phyloP scores from a whole-genome alignment of 225 moss, liverwort and hornwort species.

The Physcomitrellopsis africana region DNA sequence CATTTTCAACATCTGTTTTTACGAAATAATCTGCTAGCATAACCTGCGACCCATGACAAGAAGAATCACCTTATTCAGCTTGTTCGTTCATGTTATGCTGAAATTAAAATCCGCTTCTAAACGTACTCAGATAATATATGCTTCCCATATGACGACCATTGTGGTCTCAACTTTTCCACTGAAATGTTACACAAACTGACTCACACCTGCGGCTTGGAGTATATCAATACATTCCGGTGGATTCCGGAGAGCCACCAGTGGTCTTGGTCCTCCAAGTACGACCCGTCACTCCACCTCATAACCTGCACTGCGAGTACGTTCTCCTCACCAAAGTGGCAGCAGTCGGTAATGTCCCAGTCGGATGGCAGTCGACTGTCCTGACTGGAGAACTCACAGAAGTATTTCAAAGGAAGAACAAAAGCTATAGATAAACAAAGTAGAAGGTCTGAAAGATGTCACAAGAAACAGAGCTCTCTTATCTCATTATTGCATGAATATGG shows the following conservation, averaged over 20 bases:
- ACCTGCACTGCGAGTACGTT: conserved; percentile 94
- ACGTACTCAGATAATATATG: not conserved
- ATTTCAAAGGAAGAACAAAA: conserved; percentile 19
- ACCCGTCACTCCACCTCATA: conserved; percentile 99
- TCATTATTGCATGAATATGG: not conserved
- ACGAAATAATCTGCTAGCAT: conserved; percentile 96
- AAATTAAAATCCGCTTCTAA: not conserved
- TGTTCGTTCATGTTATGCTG: not conserved
- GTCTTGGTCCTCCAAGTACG: conserved; percentile 99
- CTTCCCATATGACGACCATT: not conserved
- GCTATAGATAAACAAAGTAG: conserved; percentile 12
- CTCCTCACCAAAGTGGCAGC: conserved; percentile 57
- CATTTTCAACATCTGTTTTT: conserved; percentile 55
- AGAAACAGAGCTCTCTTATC: not conserved
- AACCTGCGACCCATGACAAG: conserved; percentile 55
- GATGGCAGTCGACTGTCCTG: conserved; percentile 96
- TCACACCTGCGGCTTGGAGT: conserved; percentile 79
- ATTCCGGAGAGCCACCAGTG: conserved; percentile 99
- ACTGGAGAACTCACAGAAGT: conserved; percentile 47
- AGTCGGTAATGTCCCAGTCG: conserved; percentile 84
- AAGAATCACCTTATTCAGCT: conserved; percentile 7
- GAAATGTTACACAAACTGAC: conserved; percentile 18
- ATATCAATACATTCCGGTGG: conserved; percentile 79
- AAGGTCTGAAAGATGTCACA: not conserved
- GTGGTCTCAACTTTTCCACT: too few species aligned